Conservation (phyloP, 192 early-diverging fungal species). For the Rhizophagus prolifer region DNA sequence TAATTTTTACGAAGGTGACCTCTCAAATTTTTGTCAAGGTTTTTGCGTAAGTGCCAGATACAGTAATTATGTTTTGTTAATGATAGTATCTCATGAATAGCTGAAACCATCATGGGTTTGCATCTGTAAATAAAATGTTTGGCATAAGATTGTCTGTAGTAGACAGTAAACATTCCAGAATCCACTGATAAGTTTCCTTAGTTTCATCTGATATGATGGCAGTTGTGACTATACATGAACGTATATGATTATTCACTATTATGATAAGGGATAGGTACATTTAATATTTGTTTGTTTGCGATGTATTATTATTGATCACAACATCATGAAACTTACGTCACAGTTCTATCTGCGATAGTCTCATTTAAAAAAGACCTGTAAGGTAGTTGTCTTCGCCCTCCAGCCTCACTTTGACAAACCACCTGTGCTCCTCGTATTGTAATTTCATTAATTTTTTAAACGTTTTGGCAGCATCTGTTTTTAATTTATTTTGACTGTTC, state of each 20-base stretch:
- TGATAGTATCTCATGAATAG: too few relatives aligned
- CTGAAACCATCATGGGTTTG: neutral
- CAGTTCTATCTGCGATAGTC: too few relatives aligned
- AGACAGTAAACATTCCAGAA: too few relatives aligned
- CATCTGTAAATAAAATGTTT: neutral
- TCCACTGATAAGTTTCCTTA: slow-evolving; percentile 9
- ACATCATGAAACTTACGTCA: neutral
- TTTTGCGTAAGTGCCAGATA: too few relatives aligned
- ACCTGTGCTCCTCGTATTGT: neutral
- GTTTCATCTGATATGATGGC: neutral
- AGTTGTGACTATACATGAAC: neutral
- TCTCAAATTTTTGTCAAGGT: too few relatives aligned
- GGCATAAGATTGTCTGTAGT: neutral
- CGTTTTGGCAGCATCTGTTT: neutral
- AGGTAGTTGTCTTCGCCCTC: neutral
- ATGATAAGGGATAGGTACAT: neutral
- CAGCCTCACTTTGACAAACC: neutral
- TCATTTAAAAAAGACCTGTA: too few relatives aligned
- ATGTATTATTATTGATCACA: neutral
- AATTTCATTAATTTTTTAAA: slow-evolving; percentile 9
- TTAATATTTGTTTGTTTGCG: neutral
- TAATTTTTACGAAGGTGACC: too few relatives aligned
- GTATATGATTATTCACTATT: neutral
- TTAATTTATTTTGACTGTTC: neutral
- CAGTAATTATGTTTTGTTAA: too few relatives aligned